Base-by-base conservation (phyloP, 768 basidiomycete genomes). In the Mycena polygramma region DNA sequence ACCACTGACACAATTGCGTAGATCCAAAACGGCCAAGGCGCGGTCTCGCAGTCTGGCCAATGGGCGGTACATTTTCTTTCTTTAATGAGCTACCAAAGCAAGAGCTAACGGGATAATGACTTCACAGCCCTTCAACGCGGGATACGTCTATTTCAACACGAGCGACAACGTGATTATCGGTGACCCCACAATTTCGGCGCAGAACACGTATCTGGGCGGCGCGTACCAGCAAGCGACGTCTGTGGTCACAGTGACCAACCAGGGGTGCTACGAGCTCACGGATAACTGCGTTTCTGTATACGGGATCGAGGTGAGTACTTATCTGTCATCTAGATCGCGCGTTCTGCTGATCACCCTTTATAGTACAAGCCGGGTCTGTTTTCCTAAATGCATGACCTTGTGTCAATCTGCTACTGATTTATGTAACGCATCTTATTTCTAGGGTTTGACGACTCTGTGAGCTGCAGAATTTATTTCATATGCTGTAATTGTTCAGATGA, bases 41-140 rank as follows among this genome's bases (percentile, higher is more conserved):
- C 51, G 52, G 88, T 90, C 20, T 89, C 88, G 7, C 87, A 89
- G 73, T 87, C 86, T 22, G 85, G 80, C 8, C 89, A 90, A 68
- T 84, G 80, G 79, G 82, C 81, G n/a, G 43, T 45, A 17, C 43
- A 15, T 15, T 8, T 45, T 17, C 17, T 15, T 8, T 45, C 43
- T 45, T n/a, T n/a, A n/a, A 15, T 9, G 43, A 39, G 39, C 53
- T 35, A 7, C 30, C 20, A 17, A 22, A 14, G 10, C 7, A 26
- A 35, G 10, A 11, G 24, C 17, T 26, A 30, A 30, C 22, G 24
- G 11, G 13, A 52, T n/a, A 30, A 30, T 15, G 5, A 22, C n/a
- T n/a, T n/a, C n/a, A 26, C 10, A 24, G 22, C 88, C 89, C 10
- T 86, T 84, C 77, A 81, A 86, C 69, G 78, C 79, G 5, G 79